Base-by-base conservation (phyloP, 495 filamentous ascomycete species). In the Podospora pseudopauciseta region DNA sequence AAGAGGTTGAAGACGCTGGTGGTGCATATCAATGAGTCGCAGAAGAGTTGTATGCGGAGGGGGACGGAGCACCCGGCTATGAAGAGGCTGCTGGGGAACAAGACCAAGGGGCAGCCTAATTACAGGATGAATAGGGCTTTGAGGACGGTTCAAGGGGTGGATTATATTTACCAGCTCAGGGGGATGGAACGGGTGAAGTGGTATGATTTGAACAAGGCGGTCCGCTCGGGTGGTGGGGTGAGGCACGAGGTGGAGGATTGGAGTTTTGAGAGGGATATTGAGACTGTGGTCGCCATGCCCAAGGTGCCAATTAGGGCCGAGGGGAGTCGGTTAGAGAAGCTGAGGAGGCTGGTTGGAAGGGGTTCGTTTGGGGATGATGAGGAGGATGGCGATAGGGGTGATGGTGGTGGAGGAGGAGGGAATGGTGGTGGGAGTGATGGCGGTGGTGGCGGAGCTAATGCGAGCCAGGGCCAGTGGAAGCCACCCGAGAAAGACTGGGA, bases 91-190 rank as follows among this genome's bases (percentile, higher is more conserved):
- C 71, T 81, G 65, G 23, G 20, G 0, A 20, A 39, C 4, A 74
- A 77, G 39, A 82, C 77, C 0, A 30, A 57, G 2, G 68, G 64
- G 0, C 80, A 82, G 27, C 76, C 78, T 0, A 80, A 82, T 55
- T 68, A 26, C 5, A 74, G 80, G 6, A 70, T 56, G 15, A 67
- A 53, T 0, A 77, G 80, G 3, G 63, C 72, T 0, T 71, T 83
- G 28, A 71, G 79, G 1, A 75, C 64, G 0, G 44, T 80, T 0
- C 79, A 82, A 28, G 81, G 80, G 0, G 71, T 82, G 7, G 80
- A 83, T 39, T 79, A 70, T 27, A 61, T 83, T 18, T 74, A 73
- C 49, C 57, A 73, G 20, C 76, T 82, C 0, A 79, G 81, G 3
- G 80, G 80, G 1, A 69, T 83, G 65, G 65, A 68, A 0, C 75